Conservation (phyloP, 2,329 filamentous ascomycete genomes). For the Fusarium piperis region DNA sequence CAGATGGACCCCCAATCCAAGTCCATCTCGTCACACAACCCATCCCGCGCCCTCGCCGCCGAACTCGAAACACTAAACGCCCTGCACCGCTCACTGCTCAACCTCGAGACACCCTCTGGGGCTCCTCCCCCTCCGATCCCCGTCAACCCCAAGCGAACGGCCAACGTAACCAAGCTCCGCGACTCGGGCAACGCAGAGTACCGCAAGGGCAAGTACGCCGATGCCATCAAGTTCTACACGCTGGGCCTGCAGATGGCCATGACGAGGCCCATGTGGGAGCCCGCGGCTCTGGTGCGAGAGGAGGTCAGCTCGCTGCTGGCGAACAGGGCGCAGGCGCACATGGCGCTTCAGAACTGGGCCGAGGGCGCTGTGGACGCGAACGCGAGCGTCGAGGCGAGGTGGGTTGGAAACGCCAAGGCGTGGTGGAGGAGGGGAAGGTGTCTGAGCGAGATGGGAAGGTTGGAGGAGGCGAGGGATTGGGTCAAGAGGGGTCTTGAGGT, state of each 20-base stretch:
- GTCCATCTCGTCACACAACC: slow-evolving; percentile 65
- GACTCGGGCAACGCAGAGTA: slow-evolving; percentile 86
- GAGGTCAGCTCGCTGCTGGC: slow-evolving; percentile 83
- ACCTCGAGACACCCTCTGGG: slow-evolving; percentile 60
- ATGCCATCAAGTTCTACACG: slow-evolving; percentile 83
- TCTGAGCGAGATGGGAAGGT: slow-evolving; percentile 87
- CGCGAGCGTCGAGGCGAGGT: slow-evolving; percentile 86
- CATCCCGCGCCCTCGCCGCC: slow-evolving; percentile 62
- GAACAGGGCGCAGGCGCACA: slow-evolving; percentile 90
- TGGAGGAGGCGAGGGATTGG: slow-evolving; percentile 85
- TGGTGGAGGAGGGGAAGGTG: slow-evolving; percentile 92
- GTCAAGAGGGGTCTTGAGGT: slow-evolving; percentile 81
- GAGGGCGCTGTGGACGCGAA: slow-evolving; percentile 90
- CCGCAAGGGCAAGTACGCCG: slow-evolving; percentile 77
- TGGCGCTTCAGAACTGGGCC: slow-evolving; percentile 83
- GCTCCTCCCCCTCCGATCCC: slow-evolving; percentile 88
- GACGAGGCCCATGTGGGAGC: slow-evolving; percentile 86
- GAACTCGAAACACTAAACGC: slow-evolving; percentile 80
- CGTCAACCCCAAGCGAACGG: slow-evolving; percentile 90
- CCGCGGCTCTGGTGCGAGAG: slow-evolving; percentile 81
- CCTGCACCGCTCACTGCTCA: slow-evolving; percentile 79
- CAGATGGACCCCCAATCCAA: slow-evolving; percentile 85
- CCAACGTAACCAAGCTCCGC: slow-evolving; percentile 88
- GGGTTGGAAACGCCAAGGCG: slow-evolving; percentile 88
- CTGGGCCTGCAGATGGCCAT: slow-evolving; percentile 93